Evolutionary conservation across 2,329 filamentous ascomycete species (phyloP), one percentile per base, ranked within the genome.

Genomic region (Phialophora expanda): DNA sequence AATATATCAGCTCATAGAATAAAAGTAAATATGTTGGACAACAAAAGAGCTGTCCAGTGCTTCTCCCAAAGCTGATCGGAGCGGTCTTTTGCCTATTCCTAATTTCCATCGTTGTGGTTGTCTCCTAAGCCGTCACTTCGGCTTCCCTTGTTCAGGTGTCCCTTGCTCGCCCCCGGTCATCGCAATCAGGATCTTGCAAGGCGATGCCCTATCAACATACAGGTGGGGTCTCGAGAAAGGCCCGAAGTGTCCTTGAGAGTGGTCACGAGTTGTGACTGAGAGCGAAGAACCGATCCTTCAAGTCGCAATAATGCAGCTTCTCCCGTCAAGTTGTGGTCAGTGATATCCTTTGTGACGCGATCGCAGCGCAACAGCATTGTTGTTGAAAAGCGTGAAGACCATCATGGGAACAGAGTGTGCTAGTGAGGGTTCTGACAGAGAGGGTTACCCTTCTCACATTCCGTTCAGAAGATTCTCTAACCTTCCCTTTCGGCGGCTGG

Each of bases 121-220:
- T 9, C 20, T 51, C 7, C 9, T 51, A 22, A 12, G 4, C 7
- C 26, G 8, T 5, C 48, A 51, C 17, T 51, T 12, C 22, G 8
- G 44, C 48, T 3, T 24, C 20, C 22, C 48, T 28, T 4, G 9
- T 32, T 56, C 11, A 17, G 28, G 53, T 73, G 38, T 73, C 20
- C 22, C 48, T 11, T 51, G 24, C 48, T 51, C 48, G 5, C n/a
- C 20, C 48, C 9, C 3, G 5, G 48, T 11, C 48, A 4, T 14
- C 20, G 24, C 24, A 8, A 51, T 26, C 20, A 51, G 9, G 20
- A 22, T 51, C 24, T 51, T 20, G 22, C 9, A 14, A 20, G 48
- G 20, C 24, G 48, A 51, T 26, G 20, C 48, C 48, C 26, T 51
- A 14, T 20, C 14, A 20, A 12, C 4, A 12, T 22, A 22, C 22